A percentile compares a stretch with the other conserved stretches of the same genome.
These are phyloP conservation scores for Fusarium sp. DNA, from an alignment of 2,329 filamentous ascomycete species.

Conservation along the genomic window DNA sequence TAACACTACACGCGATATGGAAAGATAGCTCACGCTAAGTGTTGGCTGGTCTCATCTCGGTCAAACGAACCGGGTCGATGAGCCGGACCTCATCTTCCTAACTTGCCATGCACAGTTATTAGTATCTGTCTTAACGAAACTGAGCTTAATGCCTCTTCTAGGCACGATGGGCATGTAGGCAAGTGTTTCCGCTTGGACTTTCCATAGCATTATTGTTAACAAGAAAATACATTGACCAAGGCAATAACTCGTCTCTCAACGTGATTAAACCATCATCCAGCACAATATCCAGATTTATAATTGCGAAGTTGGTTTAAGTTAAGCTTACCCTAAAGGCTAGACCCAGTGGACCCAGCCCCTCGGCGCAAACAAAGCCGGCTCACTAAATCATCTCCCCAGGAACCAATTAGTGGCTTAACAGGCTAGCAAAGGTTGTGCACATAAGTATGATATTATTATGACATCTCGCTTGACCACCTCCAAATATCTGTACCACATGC, in stretches of 20 bases:
- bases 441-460: rapidly evolving
- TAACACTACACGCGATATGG: rapidly evolving
- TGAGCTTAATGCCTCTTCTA: too few species aligned
- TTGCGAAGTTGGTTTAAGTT: background rate
- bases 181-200: background rate
- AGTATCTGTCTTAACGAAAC: rapidly evolving
- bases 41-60: rapidly evolving
- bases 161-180: rapidly evolving
- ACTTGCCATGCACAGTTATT: rapidly evolving
- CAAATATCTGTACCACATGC: rapidly evolving
- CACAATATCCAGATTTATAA: background rate
- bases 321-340: background rate
- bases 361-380: too few species aligned
- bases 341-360: rapidly evolving
- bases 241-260: background rate
- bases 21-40: background rate
- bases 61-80: rapidly evolving
- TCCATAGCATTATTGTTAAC: rapidly evolving
- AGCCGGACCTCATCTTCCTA: background rate
- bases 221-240: rapidly evolving
- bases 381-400: background rate
- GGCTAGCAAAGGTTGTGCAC: rapidly evolving
- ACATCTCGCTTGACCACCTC: rapidly evolving
- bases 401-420: background rate
- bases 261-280: rapidly evolving